Evolutionary conservation across 441 rosid species (phyloP), one percentile per base, ranked within the genome.

Genomic region (Erodium chrysanthum): DNA sequence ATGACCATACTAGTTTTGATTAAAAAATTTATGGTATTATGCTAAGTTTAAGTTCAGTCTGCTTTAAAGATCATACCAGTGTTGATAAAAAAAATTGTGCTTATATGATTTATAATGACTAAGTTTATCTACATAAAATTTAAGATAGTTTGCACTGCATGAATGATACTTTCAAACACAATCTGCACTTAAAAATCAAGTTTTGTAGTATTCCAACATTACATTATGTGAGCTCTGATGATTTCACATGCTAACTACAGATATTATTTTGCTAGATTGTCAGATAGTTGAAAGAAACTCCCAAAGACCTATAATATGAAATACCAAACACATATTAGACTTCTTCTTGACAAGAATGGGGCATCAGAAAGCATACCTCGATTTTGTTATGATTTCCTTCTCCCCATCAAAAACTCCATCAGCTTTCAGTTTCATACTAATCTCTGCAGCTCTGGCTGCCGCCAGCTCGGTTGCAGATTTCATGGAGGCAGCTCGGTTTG

Each of bases 381-480:
- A 83, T 77, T 90, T 84, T 72, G 60, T 75, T 70, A 77, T 76
- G 31, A 75, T 72, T 79, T 84, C 95, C 75, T 80, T 78, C 70
- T 88, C 99, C 66, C 86, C 96, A 46, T 44, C 74, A 66, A 71
- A 85, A 75, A 79, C 61, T 65, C 98, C 98, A 77, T 95, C 96
- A 77, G 89, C 93, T 79, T 85, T 92, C 77, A 95, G 78, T 82
- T 85, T 95, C 78, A 70, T 89, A 78, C 96, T 95, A 70, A 93
- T 93, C 81, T 93, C 99, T 25, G 97, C 97, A 78, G 98, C 98
- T 78, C 96, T 88, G 15, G 99, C 97, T 60, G 98, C 93, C 14
- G 99, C 98, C 71, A 90, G 80, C 82, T 95, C 99, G 25, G 99
- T 88, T 31, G 97, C 98, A 78, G 98, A 87, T 88, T 95, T 95